These are phyloP conservation scores for Trypanosoma lewisi DNA, from an alignment of 208 protist genomes.

Conservation along the genomic window DNA sequence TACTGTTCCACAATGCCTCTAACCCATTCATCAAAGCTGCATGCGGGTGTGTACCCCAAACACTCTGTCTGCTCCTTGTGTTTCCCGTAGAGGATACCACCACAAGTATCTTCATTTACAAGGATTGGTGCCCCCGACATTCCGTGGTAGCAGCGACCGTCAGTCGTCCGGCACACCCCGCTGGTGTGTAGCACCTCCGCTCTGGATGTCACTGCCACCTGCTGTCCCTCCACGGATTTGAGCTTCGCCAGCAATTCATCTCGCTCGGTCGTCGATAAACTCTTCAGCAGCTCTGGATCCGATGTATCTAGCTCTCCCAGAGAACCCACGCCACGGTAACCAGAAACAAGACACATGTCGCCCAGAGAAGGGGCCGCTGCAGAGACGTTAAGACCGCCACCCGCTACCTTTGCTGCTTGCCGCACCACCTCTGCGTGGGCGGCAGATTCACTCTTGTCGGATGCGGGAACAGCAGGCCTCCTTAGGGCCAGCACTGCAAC, in stretches of 20 bases:
- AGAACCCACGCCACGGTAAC: slow-evolving; percentile 56
- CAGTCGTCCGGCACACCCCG: slow-evolving; percentile 52
- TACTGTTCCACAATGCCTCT: not conserved
- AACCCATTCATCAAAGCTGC: slow-evolving; percentile 44
- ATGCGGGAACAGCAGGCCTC: not conserved
- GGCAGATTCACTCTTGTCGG: not conserved
- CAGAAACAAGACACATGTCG: slow-evolving; percentile 24
- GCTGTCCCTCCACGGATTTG: slow-evolving; percentile 62
- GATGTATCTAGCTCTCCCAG: slow-evolving; percentile 77
- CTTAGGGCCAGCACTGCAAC: slow-evolving; percentile 46
- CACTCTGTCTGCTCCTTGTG: slow-evolving; percentile 38
- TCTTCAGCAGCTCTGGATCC: slow-evolving; percentile 62
- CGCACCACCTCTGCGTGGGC: not conserved
- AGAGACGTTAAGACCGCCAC: slow-evolving; percentile 13
- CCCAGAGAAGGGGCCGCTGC: slow-evolving; percentile 4
- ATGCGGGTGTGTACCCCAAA: slow-evolving; percentile 57
- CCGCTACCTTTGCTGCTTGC: not conserved
- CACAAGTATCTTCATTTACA: slow-evolving; percentile 32
- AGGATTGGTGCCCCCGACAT: slow-evolving; percentile 77
- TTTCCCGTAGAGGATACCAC: slow-evolving; percentile 72
- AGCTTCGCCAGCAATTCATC: slow-evolving; percentile 53
- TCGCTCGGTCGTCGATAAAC: slow-evolving; percentile 38
- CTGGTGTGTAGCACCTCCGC: slow-evolving; percentile 42
- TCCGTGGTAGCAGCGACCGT: slow-evolving; percentile 61
- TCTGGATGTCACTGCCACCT: slow-evolving; percentile 22